Evolutionary conservation across 768 basidiomycete species (phyloP).

Genomic region (Amylocystis lapponica): DNA sequence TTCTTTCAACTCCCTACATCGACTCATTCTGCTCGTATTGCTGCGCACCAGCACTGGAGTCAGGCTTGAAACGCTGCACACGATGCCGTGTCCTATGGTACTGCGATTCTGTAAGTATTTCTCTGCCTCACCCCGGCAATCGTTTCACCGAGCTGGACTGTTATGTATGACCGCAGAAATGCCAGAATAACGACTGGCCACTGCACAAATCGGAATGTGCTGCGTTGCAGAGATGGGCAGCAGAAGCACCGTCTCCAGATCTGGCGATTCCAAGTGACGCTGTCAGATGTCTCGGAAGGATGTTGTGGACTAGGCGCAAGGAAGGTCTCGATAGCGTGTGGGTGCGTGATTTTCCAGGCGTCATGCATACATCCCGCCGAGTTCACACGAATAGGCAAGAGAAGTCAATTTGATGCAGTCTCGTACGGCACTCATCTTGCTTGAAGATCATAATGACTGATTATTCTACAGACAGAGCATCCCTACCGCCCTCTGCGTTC

Average conservation of each 20-base stretch:
- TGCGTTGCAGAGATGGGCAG: constrained; percentile 56
- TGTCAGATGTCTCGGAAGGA: constrained; percentile 69
- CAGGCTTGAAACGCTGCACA: constrained; percentile 63
- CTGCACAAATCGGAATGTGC: constrained; percentile 75
- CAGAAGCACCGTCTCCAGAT: constrained; percentile 41
- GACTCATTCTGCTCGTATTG: constrained; percentile 68
- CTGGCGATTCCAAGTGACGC: constrained; percentile 66
- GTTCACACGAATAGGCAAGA: constrained; percentile 54
- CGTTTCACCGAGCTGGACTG: background rate
- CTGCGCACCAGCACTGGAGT: constrained; percentile 31
- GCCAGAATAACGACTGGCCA: constrained; percentile 71
- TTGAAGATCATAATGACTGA: constrained; percentile 3
- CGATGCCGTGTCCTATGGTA: constrained; percentile 68
- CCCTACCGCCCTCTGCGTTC: constrained; percentile 41
- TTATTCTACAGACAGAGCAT: constrained; percentile 47
- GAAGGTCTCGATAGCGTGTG: constrained; percentile 47
- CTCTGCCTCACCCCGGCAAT: constrained; percentile 4
- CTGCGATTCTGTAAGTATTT: constrained; percentile 57
- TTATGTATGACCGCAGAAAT: constrained; percentile 38
- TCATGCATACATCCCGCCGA: too few species aligned
- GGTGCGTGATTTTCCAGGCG: too few species aligned
- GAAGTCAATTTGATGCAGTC: constrained; percentile 72
- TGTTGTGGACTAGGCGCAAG: constrained; percentile 61
- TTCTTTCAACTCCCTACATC: constrained; percentile 60
- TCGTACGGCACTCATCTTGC: too few species aligned